These are phyloP conservation scores for Hermanozyma aechmeae DNA, from an alignment of 805 yeast species.

Conservation along the genomic window DNA sequence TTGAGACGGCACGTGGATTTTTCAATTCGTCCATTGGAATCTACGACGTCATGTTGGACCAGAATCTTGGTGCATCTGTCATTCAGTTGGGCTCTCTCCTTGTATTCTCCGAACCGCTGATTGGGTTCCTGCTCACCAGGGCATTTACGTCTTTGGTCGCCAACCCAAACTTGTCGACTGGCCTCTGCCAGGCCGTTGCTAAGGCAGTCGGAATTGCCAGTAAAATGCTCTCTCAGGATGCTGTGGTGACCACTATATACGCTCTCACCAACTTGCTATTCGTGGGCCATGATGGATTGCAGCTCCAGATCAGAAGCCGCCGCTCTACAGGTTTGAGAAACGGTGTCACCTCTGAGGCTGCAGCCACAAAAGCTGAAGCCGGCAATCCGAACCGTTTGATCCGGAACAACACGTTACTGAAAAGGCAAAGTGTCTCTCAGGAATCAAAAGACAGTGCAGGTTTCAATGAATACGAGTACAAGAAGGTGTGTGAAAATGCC, in stretches of 20 bases:
- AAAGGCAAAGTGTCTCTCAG: conserved; percentile 1
- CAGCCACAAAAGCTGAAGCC: conserved; percentile 3
- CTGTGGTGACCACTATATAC: conserved; percentile 76
- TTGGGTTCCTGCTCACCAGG: conserved; percentile 31
- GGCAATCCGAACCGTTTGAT: conserved; percentile 6
- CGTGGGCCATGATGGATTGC: conserved; percentile 35
- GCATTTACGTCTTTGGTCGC: conserved; percentile 47
- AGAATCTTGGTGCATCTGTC: conserved; percentile 39
- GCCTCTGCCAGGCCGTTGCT: conserved; percentile 45
- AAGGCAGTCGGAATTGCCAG: conserved; percentile 56
- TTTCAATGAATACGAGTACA: conserved; percentile 23
- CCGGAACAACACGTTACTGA: conserved; percentile 5
- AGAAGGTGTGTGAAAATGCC: conserved; percentile 50
- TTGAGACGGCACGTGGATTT: conserved; percentile 33
- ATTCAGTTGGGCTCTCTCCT: conserved; percentile 50
- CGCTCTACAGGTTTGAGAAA: conserved; percentile 22
- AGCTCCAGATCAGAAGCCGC: conserved; percentile 16
- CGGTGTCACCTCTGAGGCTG: conserved; percentile 10
- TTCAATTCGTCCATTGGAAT: conserved; percentile 45
- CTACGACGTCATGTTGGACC: conserved; percentile 45
- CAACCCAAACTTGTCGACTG: conserved; percentile 38
- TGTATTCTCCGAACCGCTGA: conserved; percentile 30
- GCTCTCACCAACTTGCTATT: conserved; percentile 69
- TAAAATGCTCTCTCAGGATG: conserved; percentile 65
- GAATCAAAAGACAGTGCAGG: conserved; percentile 3